These are phyloP conservation scores for Rutstroemia sp. DNA, from an alignment of 2,329 filamentous ascomycete genomes.

Conservation along the genomic window DNA sequence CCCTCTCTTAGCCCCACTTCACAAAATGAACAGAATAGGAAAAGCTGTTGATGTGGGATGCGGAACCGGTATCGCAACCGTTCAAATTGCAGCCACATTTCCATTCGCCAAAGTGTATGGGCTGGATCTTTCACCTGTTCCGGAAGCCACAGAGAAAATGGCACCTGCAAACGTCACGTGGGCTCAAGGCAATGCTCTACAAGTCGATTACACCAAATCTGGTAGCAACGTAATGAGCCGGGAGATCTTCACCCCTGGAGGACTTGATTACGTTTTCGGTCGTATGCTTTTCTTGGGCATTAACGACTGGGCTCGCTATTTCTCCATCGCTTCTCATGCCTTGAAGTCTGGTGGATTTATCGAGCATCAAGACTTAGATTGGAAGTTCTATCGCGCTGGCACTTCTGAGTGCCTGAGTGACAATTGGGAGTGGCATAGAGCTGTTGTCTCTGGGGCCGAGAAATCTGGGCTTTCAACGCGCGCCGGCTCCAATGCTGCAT, in stretches of 20 bases:
- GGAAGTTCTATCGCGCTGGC: slow-evolving; percentile 6
- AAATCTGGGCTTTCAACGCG: background rate
- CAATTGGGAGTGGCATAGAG: slow-evolving; percentile 3
- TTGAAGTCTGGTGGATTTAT: slow-evolving; percentile 2
- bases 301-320: slow-evolving; percentile 1
- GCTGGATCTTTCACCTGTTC: slow-evolving; percentile 1
- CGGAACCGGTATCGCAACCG: slow-evolving; percentile 1
- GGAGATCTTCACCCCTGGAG: background rate
- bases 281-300: slow-evolving; percentile 8
- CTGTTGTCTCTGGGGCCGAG: background rate
- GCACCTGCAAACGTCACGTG: slow-evolving; percentile 1
- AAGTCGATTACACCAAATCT: background rate
- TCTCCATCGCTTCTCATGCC: background rate
- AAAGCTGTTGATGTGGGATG: slow-evolving; percentile 3
- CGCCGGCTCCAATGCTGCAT: background rate
- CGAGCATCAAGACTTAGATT: slow-evolving; percentile 9
- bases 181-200: slow-evolving; percentile 3
- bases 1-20: background rate
- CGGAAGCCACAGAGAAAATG: background rate
- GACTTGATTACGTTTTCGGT: slow-evolving; percentile 2
- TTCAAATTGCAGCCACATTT: slow-evolving; percentile 2
- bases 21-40: background rate
- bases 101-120: slow-evolving; percentile 3
- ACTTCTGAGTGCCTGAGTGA: background rate
- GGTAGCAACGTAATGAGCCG: background rate